Conservation (phyloP, 768 basidiomycete genomes). For the Pulveroboletus ravenelii region DNA sequence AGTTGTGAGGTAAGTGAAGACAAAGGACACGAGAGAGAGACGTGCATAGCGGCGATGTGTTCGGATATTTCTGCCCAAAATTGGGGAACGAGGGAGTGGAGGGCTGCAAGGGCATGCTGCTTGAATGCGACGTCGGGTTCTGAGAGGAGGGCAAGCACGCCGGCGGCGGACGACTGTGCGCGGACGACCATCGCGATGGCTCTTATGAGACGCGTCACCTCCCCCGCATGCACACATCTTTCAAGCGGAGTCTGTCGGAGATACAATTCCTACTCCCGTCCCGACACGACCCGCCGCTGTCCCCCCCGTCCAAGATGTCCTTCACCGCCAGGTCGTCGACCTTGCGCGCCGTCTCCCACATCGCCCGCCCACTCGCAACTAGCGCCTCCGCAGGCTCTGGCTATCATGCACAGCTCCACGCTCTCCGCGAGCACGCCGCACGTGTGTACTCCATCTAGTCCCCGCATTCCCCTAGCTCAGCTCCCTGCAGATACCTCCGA, state of each 20-base stretch:
- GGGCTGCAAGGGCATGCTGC: constrained; percentile 81
- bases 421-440: constrained; percentile 60
- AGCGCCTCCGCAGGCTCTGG: constrained; percentile 35
- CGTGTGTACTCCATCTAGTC: constrained; percentile 36
- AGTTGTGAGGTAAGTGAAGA: constrained; percentile 8
- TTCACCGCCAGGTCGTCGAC: constrained; percentile 42
- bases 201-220: constrained; percentile 39
- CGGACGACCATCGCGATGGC: constrained; percentile 55
- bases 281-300: constrained; percentile 26
- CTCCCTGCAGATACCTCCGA: constrained; percentile 56
- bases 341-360: constrained; percentile 41
- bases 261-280: constrained; percentile 7
- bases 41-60: constrained; percentile 83
- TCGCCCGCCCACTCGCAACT: constrained; percentile 35
- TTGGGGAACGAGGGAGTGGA: constrained; percentile 81
- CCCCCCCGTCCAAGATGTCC: constrained; percentile 36
- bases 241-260: constrained; percentile 31
- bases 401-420: constrained; percentile 51
- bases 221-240: constrained; percentile 31
- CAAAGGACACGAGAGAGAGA: constrained; percentile 15
- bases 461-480: constrained; percentile 8
- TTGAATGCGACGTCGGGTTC: constrained; percentile 87
- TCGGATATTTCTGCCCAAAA: constrained; percentile 99
- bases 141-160: constrained; percentile 85
- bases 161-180: constrained; percentile 78